A percentile compares a stretch with the other conserved stretches of the same genome.
These are phyloP conservation scores for Trifolium repens DNA, from an alignment of 306 rosid species.

Conservation along the genomic window DNA sequence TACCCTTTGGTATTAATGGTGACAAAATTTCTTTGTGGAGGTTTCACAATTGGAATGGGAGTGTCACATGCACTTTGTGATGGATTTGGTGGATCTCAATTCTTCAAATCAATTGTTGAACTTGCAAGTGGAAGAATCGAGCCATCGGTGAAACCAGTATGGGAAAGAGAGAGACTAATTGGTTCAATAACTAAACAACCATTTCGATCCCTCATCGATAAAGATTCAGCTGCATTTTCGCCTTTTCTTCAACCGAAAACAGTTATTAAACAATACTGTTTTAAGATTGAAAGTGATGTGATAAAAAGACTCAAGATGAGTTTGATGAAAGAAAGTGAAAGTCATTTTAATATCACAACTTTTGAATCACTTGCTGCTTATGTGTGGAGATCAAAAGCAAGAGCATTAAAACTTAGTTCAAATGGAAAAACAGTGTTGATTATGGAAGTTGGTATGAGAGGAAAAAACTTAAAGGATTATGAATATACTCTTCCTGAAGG, in stretches of 20 bases:
- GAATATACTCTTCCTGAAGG: conserved; percentile 54
- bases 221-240: conserved; percentile 41
- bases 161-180: conserved; percentile 54
- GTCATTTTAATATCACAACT: conserved; percentile 39
- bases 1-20: conserved; percentile 44
- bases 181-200: conserved; percentile 36
- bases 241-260: conserved; percentile 48
- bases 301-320: conserved; percentile 49
- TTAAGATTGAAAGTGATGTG: conserved; percentile 38
- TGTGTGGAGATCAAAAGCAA: conserved; percentile 59
- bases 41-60: conserved; percentile 48
- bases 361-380: conserved; percentile 57
- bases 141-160: conserved; percentile 51
- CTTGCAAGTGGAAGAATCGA: conserved; percentile 46
- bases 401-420: conserved; percentile 47
- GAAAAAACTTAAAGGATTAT: conserved; percentile 35
- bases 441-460: conserved; percentile 52
- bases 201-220: conserved; percentile 26
- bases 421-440: conserved; percentile 49
- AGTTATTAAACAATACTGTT: conserved; percentile 42
- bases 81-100: conserved; percentile 48
- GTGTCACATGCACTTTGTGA: conserved; percentile 49
- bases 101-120: conserved; percentile 47
- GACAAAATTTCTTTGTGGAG: conserved; percentile 53
- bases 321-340: conserved; percentile 37